These are phyloP conservation scores for Annulohypoxylon nitens DNA, from an alignment of 495 filamentous ascomycete genomes.

Conservation along the genomic window DNA sequence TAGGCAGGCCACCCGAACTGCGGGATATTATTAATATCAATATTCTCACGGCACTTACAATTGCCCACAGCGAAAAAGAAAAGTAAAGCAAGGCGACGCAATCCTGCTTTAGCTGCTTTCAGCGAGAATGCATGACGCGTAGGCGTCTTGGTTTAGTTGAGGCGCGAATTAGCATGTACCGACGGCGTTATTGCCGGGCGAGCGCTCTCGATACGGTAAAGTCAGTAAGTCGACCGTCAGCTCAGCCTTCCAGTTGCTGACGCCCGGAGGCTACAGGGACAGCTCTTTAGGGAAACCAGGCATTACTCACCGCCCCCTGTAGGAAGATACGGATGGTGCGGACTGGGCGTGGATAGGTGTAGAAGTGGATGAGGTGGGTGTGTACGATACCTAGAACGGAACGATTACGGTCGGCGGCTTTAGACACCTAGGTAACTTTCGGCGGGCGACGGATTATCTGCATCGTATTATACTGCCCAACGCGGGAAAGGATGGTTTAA, in stretches of 20 bases:
- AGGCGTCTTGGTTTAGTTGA: background rate
- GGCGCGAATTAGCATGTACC: constrained; percentile 20
- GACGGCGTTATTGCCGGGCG: constrained; percentile 40
- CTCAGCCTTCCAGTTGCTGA: constrained; percentile 49
- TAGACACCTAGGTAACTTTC: constrained; percentile 23
- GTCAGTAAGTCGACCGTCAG: constrained; percentile 34
- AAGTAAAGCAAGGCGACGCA: constrained; percentile 19
- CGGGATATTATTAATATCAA: constrained; percentile 30
- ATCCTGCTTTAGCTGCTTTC: constrained; percentile 40
- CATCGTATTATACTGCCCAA: constrained; percentile 36
- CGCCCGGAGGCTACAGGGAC: constrained; percentile 28
- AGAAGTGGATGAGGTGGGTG: constrained; percentile 1
- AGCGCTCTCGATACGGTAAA: constrained; percentile 39
- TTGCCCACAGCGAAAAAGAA: constrained; percentile 4
- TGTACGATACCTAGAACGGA: constrained; percentile 22
- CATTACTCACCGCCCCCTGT: constrained; percentile 36
- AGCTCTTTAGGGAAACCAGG: constrained; percentile 7
- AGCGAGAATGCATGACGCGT: constrained; percentile 30
- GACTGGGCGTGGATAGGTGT: constrained; percentile 4
- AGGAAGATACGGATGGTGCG: constrained; percentile 28
- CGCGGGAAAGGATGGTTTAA: constrained; percentile 18
- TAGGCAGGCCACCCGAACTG: constrained; percentile 30
- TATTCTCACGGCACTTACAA: constrained; percentile 28
- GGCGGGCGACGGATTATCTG: constrained; percentile 15
- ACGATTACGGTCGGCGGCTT: constrained; percentile 1